Evolutionary conservation across 1,139 yeast genomes (phyloP).

Genomic region (Saccharomyces pastorianus): DNA sequence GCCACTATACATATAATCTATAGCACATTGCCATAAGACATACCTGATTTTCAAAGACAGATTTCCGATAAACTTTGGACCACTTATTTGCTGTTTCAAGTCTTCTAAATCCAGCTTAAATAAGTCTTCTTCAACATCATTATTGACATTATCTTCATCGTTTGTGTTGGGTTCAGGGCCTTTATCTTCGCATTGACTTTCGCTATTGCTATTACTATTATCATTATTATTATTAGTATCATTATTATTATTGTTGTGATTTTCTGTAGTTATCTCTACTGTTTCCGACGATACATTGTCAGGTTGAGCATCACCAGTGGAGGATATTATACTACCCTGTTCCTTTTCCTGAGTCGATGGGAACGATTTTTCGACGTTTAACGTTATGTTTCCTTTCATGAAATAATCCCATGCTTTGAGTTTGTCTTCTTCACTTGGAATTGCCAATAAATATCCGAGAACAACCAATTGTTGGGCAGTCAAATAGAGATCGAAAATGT

Average conservation of each 20-base stretch:
- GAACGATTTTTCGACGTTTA: constrained; percentile 29
- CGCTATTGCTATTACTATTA: constrained; percentile 9
- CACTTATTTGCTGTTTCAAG: constrained; percentile 37
- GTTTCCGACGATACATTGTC: neutral
- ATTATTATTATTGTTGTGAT: too few relatives aligned
- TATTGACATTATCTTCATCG: constrained; percentile 5
- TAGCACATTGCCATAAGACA: constrained; percentile 66
- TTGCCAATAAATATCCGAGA: constrained; percentile 39
- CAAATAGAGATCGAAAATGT: constrained; percentile 50
- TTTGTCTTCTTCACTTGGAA: constrained; percentile 23
- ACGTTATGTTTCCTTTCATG: constrained; percentile 43
- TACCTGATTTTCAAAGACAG: constrained; percentile 60
- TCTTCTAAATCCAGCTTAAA: constrained; percentile 31
- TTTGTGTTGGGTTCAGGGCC: constrained; percentile 9
- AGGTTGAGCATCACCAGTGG: neutral
- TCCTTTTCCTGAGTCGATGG: neutral
- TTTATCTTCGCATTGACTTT: constrained; percentile 7
- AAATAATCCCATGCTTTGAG: constrained; percentile 45
- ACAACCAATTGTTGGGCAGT: constrained; percentile 56
- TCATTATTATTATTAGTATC: constrained; percentile 5
- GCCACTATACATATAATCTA: constrained; percentile 43
- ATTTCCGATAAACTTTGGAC: constrained; percentile 45
- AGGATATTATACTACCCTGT: neutral
- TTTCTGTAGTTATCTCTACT: neutral
- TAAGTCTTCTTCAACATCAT: constrained; percentile 22